Percentiles rank a stretch among this genome's conserved stretches.
These are phyloP conservation scores for Uncinocarpus reesii DNA, from an alignment of 2,329 filamentous ascomycete species.

Conservation along the genomic window DNA sequence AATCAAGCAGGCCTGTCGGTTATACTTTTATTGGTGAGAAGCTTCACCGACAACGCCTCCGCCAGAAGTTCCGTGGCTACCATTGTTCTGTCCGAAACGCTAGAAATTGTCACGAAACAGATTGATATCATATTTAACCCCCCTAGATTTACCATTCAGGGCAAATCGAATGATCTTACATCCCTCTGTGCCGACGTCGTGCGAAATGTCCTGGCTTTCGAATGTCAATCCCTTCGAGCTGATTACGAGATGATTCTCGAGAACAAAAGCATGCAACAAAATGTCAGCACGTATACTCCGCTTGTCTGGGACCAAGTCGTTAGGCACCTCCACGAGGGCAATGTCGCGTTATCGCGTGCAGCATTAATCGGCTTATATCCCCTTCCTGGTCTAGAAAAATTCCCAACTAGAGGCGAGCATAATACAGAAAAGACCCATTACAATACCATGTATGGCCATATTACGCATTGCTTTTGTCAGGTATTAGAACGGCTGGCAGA, in stretches of 20 bases:
- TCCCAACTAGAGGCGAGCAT: conserved; percentile 44
- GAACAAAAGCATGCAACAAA: conserved; percentile 52
- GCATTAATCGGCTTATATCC: conserved; percentile 61
- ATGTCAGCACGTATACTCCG: conserved; percentile 59
- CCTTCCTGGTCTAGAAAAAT: conserved; percentile 65
- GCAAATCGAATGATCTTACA: conserved; percentile 44
- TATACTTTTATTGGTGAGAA: conserved; percentile 38
- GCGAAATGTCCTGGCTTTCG: conserved; percentile 55
- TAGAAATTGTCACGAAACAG: conserved; percentile 39
- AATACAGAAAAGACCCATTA: conserved; percentile 55
- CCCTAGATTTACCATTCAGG: conserved; percentile 40
- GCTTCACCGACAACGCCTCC: conserved; percentile 39
- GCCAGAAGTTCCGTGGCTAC: conserved; percentile 38
- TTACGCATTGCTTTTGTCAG: conserved; percentile 55
- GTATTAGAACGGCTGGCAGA: conserved; percentile 71
- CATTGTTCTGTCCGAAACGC: conserved; percentile 40
- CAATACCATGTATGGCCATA: conserved; percentile 59
- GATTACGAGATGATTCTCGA: conserved; percentile 58
- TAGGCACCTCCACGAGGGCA: conserved; percentile 54
- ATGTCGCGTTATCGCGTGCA: conserved; percentile 61
- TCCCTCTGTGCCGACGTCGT: conserved; percentile 54
- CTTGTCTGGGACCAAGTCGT: conserved; percentile 70
- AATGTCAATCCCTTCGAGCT: conserved; percentile 58
- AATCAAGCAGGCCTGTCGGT: conserved; percentile 38
- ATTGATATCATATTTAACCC: conserved; percentile 50